phyloP scores from a whole-genome alignment of 306 rosid species.

The Lagenaria siceraria region DNA sequence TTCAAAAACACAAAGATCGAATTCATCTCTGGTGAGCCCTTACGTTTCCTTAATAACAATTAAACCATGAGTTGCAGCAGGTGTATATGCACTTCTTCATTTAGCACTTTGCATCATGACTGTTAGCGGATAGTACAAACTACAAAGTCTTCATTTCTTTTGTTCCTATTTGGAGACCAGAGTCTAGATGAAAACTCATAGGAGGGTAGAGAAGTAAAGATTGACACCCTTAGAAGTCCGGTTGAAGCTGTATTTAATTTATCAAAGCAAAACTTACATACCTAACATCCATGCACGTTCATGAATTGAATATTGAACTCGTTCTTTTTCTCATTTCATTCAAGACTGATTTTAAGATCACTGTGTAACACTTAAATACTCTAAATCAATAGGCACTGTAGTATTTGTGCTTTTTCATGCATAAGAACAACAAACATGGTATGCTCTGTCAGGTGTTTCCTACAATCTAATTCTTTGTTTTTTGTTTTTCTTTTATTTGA shows the following conservation, averaged over 20 bases:
- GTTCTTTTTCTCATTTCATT: not conserved
- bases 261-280: not conserved
- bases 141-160: not conserved
- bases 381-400: not conserved
- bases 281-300: not conserved
- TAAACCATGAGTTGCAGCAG: too few relatives aligned
- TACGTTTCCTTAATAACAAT: not conserved
- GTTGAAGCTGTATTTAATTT: not conserved
- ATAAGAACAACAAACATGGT: not conserved
- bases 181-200: not conserved
- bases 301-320: not conserved
- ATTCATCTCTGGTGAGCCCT: constrained; percentile 73
- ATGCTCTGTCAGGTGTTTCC: not conserved
- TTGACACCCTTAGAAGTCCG: not conserved
- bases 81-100: too few relatives aligned
- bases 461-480: not conserved
- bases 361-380: not conserved
- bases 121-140: not conserved
- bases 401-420: not conserved
- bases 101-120: not conserved
- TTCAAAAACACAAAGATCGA: constrained; percentile 74
- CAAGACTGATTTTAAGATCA: not conserved
- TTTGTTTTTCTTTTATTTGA: not conserved
- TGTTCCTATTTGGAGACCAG: not conserved
- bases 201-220: not conserved